Percentiles rank a stretch among this genome's conserved stretches.
Evolutionary conservation across 345 rosid species (phyloP).

Genomic region (Zanthoxylum bungeanum): DNA sequence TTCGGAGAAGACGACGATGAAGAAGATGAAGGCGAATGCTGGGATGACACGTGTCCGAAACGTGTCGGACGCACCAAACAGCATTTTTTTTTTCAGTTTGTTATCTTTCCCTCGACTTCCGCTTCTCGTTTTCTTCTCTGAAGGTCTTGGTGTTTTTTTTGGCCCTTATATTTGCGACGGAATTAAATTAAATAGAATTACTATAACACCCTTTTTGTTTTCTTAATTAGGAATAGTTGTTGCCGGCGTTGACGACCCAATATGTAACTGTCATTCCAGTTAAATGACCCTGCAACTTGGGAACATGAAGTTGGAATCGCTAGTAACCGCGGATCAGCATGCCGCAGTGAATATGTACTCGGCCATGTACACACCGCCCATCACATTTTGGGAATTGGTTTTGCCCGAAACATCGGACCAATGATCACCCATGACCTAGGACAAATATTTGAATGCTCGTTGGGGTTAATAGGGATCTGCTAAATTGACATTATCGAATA

Average conservation of each 20-base stretch:
- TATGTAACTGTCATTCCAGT: too few relatives aligned
- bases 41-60: slow-evolving; percentile 15
- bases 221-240: too few relatives aligned
- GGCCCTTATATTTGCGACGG: background rate
- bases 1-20: slow-evolving; percentile 28
- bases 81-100: slow-evolving; percentile 24
- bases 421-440: background rate
- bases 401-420: background rate
- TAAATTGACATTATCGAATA: too few relatives aligned
- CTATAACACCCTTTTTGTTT: background rate
- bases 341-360: background rate
- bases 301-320: background rate
- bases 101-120: too few relatives aligned
- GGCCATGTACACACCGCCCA: too few relatives aligned
- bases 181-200: background rate
- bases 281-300: background rate
- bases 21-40: slow-evolving; percentile 31
- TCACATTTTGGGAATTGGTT: background rate
- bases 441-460: too few relatives aligned
- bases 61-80: slow-evolving; percentile 13
- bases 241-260: background rate
- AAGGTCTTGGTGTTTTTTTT: background rate
- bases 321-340: background rate
- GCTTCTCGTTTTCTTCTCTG: background rate
- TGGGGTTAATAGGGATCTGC: too few relatives aligned